A percentile compares a stretch with the other conserved stretches of the same genome.
Evolutionary conservation across 192 early-diverging fungal species (phyloP).

Genomic region (Coemansia nantahalensis): DNA sequence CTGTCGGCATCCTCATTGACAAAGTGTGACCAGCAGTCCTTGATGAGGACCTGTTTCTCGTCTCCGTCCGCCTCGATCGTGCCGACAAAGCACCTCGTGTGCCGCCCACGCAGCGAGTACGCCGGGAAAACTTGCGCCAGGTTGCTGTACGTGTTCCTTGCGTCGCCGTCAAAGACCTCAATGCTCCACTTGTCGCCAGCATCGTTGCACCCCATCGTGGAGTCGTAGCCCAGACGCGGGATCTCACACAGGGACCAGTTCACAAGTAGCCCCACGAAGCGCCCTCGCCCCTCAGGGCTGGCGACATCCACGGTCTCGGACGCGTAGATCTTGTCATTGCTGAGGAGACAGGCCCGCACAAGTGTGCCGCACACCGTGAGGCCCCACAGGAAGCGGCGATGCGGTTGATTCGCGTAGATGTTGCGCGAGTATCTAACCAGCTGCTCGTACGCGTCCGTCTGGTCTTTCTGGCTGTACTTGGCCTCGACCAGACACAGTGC

Average conservation of each 20-base stretch:
- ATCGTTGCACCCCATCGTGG: background rate
- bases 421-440: slow-evolving; percentile 6
- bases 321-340: background rate
- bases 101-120: slow-evolving; percentile 3
- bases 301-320: slow-evolving; percentile 18
- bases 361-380: slow-evolving; percentile 10
- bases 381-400: slow-evolving; percentile 23
- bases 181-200: slow-evolving; percentile 2
- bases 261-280: slow-evolving; percentile 13
- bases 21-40: slow-evolving; percentile 3
- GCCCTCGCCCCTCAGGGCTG: background rate
- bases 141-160: background rate
- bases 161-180: background rate
- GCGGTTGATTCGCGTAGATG: slow-evolving; percentile 7
- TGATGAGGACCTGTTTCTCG: background rate
- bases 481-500: slow-evolving; percentile 1
- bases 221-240: slow-evolving; percentile 6
- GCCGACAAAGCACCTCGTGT: slow-evolving; percentile 14
- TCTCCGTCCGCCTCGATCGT: background rate
- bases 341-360: slow-evolving; percentile 1
- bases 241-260: slow-evolving; percentile 1
- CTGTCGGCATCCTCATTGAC: background rate
- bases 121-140: background rate
- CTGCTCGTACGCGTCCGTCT: slow-evolving; percentile 3
- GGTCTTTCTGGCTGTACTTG: background rate